Conservation (phyloP, 768 basidiomycete genomes). For the Psilocybe azurescens region DNA sequence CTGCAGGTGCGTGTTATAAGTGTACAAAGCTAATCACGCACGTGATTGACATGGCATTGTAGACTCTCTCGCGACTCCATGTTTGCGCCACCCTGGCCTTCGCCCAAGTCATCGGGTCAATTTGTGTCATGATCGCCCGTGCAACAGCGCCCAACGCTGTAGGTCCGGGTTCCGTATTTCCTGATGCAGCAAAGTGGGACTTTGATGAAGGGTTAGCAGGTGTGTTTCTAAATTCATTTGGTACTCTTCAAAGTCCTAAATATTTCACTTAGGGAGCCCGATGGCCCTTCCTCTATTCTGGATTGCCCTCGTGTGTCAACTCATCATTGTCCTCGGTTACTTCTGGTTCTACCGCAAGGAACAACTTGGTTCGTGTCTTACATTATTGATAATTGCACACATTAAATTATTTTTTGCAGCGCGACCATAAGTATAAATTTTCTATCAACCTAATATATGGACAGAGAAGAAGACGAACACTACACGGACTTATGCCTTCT, state of each 20-base stretch:
- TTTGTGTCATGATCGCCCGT: slow-evolving; percentile 92
- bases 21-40: no score
- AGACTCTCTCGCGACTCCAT: slow-evolving; percentile 90
- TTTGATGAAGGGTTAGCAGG: slow-evolving; percentile 72
- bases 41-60: slow-evolving; percentile 27
- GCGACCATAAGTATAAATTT: slow-evolving; percentile 25
- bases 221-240: slow-evolving; percentile 21
- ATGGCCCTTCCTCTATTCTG: slow-evolving; percentile 88
- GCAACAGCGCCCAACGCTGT: slow-evolving; percentile 90
- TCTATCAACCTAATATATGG: slow-evolving; percentile 22
- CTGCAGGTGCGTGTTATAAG: slow-evolving; percentile 57
- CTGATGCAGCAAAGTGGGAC: slow-evolving; percentile 91
- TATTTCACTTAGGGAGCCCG: slow-evolving; percentile 59
- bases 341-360: slow-evolving; percentile 98
- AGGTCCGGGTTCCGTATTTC: slow-evolving; percentile 91
- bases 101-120: slow-evolving; percentile 87
- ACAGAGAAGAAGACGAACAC: slow-evolving; percentile 16
- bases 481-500: slow-evolving; percentile 27
- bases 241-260: slow-evolving; percentile 2
- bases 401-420: slow-evolving; percentile 18
- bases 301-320: slow-evolving; percentile 79
- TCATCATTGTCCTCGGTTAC: slow-evolving; percentile 89
- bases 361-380: slow-evolving; percentile 63
- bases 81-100: slow-evolving; percentile 93
- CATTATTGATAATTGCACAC: background rate